Evolutionary conservation across 768 basidiomycete species (phyloP).

Genomic region (Hemileccinum impolitum): DNA sequence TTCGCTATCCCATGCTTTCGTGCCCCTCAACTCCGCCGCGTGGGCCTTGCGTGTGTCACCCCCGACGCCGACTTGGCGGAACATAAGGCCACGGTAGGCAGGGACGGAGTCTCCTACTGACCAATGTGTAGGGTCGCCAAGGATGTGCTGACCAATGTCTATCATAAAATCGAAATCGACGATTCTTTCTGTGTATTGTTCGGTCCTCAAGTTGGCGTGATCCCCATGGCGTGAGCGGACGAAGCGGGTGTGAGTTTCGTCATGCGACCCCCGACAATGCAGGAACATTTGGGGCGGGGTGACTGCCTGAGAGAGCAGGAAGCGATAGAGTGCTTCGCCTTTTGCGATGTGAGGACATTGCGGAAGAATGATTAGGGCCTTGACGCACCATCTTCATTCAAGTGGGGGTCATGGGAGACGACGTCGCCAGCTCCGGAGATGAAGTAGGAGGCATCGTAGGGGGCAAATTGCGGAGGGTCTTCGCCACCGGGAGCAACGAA

Average conservation of each 20-base stretch:
- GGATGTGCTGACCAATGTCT: conserved; percentile 44
- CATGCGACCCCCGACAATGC: conserved; percentile 53
- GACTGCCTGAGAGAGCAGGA: conserved; percentile 56
- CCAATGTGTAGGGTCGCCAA: conserved; percentile 49
- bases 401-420: conserved; percentile 66
- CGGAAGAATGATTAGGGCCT: not conserved
- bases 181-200: conserved; percentile 56
- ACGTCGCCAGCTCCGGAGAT: conserved; percentile 45
- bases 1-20: conserved; percentile 43
- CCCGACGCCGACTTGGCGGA: conserved; percentile 48
- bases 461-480: conserved; percentile 61
- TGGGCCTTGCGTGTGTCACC: conserved; percentile 38
- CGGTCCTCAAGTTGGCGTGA: conserved; percentile 34
- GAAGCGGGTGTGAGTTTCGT: conserved; percentile 48
- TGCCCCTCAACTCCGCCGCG: conserved; percentile 40
- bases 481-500: conserved; percentile 33
- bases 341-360: conserved; percentile 5
- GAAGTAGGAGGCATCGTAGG: conserved; percentile 62
- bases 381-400: conserved; percentile 58
- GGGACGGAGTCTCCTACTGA: conserved; percentile 60
- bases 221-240: conserved; percentile 39
- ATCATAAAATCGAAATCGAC: conserved; percentile 71
- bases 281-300: conserved; percentile 44
- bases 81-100: conserved; percentile 62
- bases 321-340: conserved; percentile 75